Percentiles rank a stretch among this genome's conserved stretches.
Conservation (phyloP, 768 basidiomycete genomes). For the Hypholoma fasciculare region DNA sequence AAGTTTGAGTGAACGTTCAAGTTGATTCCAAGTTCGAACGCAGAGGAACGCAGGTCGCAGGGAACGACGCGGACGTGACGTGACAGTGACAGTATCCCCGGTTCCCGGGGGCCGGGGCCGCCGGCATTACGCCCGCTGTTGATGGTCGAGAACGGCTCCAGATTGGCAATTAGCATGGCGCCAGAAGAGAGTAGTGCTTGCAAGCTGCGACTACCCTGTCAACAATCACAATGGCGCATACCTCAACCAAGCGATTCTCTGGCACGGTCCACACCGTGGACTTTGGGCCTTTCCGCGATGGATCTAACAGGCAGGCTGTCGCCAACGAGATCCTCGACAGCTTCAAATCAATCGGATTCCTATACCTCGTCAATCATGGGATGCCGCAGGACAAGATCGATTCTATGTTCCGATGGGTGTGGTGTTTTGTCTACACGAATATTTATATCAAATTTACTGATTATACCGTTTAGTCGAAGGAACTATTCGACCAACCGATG, state of each 20-base stretch:
- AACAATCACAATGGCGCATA: neutral
- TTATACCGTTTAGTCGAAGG: conserved; percentile 29
- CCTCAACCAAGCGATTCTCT: too few species aligned
- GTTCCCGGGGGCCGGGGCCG: too few species aligned
- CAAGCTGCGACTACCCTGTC: neutral
- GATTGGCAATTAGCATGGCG: too few species aligned
- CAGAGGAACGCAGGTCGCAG: too few species aligned
- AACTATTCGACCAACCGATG: conserved; percentile 36
- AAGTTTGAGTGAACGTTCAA: too few species aligned
- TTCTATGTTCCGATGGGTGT: conserved; percentile 43
- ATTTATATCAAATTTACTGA: neutral
- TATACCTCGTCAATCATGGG: conserved; percentile 46
- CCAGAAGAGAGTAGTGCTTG: too few species aligned
- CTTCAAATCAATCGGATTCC: conserved; percentile 48
- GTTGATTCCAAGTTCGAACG: too few species aligned
- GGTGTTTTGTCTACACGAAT: neutral
- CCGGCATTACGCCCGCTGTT: too few species aligned
- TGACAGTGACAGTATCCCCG: too few species aligned
- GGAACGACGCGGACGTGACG: too few species aligned
- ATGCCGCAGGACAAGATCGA: conserved; percentile 35
- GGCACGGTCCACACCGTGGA: conserved; percentile 26
- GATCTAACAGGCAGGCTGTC: conserved; percentile 35
- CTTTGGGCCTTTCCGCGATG: conserved; percentile 42
- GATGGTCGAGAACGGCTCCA: too few species aligned
- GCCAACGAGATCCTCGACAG: conserved; percentile 42